phyloP scores from a whole-genome alignment of 805 yeast genomes.

The Myxozyma monticola region DNA sequence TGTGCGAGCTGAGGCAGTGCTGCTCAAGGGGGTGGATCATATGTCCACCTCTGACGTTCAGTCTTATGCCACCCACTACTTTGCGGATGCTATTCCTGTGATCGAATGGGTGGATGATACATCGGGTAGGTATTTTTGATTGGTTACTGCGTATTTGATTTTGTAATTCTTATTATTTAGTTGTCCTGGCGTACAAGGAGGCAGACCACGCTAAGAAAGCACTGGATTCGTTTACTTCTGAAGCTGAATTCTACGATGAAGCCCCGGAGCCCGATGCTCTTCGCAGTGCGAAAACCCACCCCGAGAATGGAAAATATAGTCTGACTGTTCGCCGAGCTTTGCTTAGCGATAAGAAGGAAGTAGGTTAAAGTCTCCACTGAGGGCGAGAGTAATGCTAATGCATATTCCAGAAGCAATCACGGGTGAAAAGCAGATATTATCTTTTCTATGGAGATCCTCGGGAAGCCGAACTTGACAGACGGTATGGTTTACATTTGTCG shows the following conservation, averaged over 20 bases:
- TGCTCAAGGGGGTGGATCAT: slow-evolving; percentile 58
- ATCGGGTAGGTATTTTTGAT: slow-evolving; percentile 33
- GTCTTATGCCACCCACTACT: slow-evolving; percentile 50
- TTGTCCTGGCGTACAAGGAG: slow-evolving; percentile 50
- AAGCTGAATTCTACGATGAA: slow-evolving; percentile 31
- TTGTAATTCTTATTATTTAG: slow-evolving; percentile 21
- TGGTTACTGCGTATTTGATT: not conserved
- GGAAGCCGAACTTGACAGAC: slow-evolving; percentile 16
- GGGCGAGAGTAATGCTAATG: not conserved
- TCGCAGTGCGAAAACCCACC: slow-evolving; percentile 40
- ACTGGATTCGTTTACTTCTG: slow-evolving; percentile 31
- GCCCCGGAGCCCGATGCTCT: slow-evolving; percentile 20
- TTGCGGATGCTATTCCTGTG: slow-evolving; percentile 39
- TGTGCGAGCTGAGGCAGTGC: slow-evolving; percentile 49
- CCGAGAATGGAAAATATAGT: slow-evolving; percentile 24
- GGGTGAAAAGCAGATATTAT: slow-evolving; percentile 58
- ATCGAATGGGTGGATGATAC: slow-evolving; percentile 65
- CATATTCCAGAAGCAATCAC: slow-evolving; percentile 48
- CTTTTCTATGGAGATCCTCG: slow-evolving; percentile 67
- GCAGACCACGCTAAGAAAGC: slow-evolving; percentile 27
- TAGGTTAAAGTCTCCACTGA: not conserved
- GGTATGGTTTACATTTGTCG: slow-evolving; percentile 2
- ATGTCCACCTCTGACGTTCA: slow-evolving; percentile 59
- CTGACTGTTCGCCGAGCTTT: slow-evolving; percentile 20
- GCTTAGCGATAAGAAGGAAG: slow-evolving; percentile 23